phyloP scores from a whole-genome alignment of 306 rosid species.

The Inga leiocalycina region DNA sequence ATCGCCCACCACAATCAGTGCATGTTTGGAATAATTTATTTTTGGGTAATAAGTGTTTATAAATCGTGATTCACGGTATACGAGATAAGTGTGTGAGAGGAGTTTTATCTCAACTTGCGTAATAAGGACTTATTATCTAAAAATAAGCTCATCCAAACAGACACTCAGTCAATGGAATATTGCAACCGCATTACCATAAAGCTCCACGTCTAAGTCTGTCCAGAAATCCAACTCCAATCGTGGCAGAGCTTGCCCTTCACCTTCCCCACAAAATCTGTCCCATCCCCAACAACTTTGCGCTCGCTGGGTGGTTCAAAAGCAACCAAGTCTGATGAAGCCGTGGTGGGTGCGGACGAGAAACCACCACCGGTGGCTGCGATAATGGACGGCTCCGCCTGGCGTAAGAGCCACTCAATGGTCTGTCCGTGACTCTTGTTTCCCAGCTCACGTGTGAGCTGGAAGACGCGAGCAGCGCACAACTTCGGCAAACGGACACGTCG shows the following conservation, averaged over 20 bases:
- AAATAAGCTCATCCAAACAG: too few relatives aligned
- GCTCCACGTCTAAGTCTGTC: constrained; percentile 34
- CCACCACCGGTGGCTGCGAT: not conserved
- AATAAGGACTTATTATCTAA: too few relatives aligned
- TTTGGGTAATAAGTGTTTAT: too few relatives aligned
- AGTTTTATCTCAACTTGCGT: too few relatives aligned
- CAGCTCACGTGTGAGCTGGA: constrained; percentile 54
- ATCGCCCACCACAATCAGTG: constrained; percentile 14
- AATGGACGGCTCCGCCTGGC: constrained; percentile 50
- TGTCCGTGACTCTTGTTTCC: constrained; percentile 52
- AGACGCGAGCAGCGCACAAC: constrained; percentile 47
- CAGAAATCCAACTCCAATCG: constrained; percentile 42
- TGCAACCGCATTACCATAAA: constrained; percentile 42
- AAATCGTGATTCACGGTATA: too few relatives aligned
- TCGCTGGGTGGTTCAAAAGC: not conserved
- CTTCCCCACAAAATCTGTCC: not conserved
- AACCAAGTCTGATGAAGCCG: not conserved
- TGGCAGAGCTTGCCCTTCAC: not conserved
- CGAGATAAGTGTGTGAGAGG: too few relatives aligned
- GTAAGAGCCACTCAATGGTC: constrained; percentile 61
- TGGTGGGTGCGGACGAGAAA: not conserved
- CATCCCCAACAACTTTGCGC: not conserved
- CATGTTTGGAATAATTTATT: too few relatives aligned
- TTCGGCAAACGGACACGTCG: constrained; percentile 46
- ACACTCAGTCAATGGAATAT: constrained; percentile 31